Evolutionary conservation across 371 early-diverging fungal species (phyloP), one percentile per base, ranked within the genome.

Genomic region (Dinochytrium kinnereticum): DNA sequence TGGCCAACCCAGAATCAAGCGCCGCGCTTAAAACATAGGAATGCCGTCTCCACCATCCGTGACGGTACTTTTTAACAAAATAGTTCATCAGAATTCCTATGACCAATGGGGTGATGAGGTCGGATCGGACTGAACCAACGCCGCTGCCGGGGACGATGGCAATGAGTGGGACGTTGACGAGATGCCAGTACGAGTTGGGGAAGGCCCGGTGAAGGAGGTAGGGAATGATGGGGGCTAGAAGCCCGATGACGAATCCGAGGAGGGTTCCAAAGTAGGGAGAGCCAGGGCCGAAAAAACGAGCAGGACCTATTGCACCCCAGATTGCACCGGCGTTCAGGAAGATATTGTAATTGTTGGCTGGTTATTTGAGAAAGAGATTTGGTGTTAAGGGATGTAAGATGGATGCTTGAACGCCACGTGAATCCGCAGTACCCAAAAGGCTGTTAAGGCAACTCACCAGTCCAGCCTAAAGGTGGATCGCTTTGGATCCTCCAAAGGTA

Each of bases 271-370:
- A 37, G 70, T 81, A 76, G 5, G 69, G 69, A 21, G 73, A 21
- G 21, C 68, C 73, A 36, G 72, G 65, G 36, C 74, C 74, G 65
- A 79, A 82, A 76, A 81, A 81, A n/a, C 78, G 81, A n/a, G 76
- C 80, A 13, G 86, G 85, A 5, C 85, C 86, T 61, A 90, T 83
- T n/a, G 87, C 84, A 49, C 88, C 89, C 81, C 90, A 91, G 59
- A 90, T 90, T 39, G 86, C 84, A 24, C 87, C 90, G 36, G 88
- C 88, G 34, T 85, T 82, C 75, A 85, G 84, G 74, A 89, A 90
- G 17, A 82, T 76, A 0, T 39, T 28, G 72, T 80, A 74, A 28
- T 55, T 13, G 50, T n/a, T 53, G 15, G 59, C 34, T 53, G 49
- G 49, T 44, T 44, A 21, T 44, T 44, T 44, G 13, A 53, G 24